Conservation (phyloP, 768 basidiomycete genomes). For the Termitomyces sp. region DNA sequence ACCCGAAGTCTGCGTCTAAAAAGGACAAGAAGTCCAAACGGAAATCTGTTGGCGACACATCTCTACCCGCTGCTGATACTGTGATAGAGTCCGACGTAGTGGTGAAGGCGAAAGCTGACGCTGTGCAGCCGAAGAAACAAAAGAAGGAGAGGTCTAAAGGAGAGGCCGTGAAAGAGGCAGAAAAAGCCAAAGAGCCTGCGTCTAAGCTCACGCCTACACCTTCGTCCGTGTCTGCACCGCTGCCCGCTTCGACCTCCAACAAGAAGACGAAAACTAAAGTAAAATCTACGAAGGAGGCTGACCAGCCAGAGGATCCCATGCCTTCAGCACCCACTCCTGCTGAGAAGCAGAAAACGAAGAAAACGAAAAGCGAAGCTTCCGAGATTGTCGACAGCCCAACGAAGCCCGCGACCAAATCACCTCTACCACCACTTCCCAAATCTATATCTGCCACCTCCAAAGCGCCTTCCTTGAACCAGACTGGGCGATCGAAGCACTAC, state of each 20-base stretch:
- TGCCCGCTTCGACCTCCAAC: neutral
- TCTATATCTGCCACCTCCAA: conserved; percentile 9
- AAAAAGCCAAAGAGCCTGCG: conserved; percentile 2
- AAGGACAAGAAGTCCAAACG: conserved; percentile 21
- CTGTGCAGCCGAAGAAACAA: conserved; percentile 5
- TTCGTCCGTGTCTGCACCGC: neutral
- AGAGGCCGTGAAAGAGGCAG: neutral
- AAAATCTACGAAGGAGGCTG: neutral
- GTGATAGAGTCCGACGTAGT: conserved; percentile 11
- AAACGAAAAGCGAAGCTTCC: neutral
- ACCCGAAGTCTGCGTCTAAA: conserved; percentile 13
- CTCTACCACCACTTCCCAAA: neutral
- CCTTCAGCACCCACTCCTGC: neutral
- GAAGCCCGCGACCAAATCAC: neutral
- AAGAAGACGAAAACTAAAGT: neutral
- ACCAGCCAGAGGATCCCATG: neutral
- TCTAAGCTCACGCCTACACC: neutral
- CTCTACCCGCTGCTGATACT: neutral
- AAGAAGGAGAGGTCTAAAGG: conserved; percentile 10
- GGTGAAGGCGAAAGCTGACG: conserved; percentile 2
- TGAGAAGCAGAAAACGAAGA: neutral
- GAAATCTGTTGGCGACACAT: conserved; percentile 15
- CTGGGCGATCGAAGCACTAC: conserved; percentile 95
- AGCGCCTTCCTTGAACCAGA: conserved; percentile 41
- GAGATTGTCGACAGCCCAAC: neutral